Percentiles rank a stretch among this genome's conserved stretches.
Evolutionary conservation across 2,329 filamentous ascomycete genomes (phyloP).

Genomic region (Trichoderma oligosporum): DNA sequence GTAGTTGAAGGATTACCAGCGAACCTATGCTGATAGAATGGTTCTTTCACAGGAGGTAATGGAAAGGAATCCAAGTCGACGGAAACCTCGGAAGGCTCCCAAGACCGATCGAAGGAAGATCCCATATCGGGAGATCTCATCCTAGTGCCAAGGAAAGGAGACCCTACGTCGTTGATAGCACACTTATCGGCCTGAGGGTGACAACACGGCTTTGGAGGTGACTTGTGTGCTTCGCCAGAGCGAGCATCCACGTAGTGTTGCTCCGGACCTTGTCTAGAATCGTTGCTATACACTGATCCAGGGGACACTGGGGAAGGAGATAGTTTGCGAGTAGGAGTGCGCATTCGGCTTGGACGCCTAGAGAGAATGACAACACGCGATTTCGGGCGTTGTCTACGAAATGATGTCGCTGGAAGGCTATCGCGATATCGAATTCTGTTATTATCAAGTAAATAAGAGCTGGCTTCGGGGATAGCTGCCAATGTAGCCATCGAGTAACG

Average conservation of each 20-base stretch:
- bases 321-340: constrained; percentile 19
- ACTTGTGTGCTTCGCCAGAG: not conserved
- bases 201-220: not conserved
- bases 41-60: constrained; percentile 9
- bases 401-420: constrained; percentile 20
- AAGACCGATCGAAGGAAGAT: constrained; percentile 5
- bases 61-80: constrained; percentile 21
- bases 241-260: not conserved
- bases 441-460: constrained; percentile 22
- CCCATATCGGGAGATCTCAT: not conserved
- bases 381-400: constrained; percentile 24
- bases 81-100: constrained; percentile 11
- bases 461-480: constrained; percentile 30
- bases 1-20: not conserved
- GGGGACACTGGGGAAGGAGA: constrained; percentile 1
- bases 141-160: not conserved
- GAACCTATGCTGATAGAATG: not conserved
- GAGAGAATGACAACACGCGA: constrained; percentile 30
- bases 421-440: constrained; percentile 18
- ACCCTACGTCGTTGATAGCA: not conserved
- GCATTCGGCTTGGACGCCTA: constrained; percentile 26
- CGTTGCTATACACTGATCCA: not conserved
- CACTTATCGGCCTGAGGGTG: not conserved
- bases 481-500: constrained; percentile 28
- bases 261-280: not conserved